Evolutionary conservation across 75 land plant species (phyloP).

Genomic region (Adiantum capillusveneris): DNA sequence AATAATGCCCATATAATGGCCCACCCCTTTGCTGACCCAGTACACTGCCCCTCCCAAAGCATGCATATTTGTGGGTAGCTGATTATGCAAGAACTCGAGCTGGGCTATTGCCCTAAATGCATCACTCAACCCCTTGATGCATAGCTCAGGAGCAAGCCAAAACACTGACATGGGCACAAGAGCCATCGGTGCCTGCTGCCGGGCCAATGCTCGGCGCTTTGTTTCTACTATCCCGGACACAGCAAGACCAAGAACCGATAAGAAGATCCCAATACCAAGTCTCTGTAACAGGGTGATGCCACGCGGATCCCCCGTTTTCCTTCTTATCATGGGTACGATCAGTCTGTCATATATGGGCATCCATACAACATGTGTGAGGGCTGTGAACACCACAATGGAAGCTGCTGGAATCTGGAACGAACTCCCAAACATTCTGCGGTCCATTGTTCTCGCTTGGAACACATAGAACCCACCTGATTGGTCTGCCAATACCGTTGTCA

Average conservation of each 20-base stretch:
- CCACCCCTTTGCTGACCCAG: neutral
- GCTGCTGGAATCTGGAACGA: slow-evolving; percentile 10
- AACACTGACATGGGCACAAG: neutral
- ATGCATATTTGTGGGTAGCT: slow-evolving; percentile 8
- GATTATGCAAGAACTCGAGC: slow-evolving; percentile 16
- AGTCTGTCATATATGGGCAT: slow-evolving; percentile 11
- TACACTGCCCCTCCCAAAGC: neutral
- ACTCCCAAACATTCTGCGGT: neutral
- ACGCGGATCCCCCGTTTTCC: slow-evolving; percentile 4
- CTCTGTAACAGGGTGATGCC: slow-evolving; percentile 14
- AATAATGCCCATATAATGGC: slow-evolving; percentile 7
- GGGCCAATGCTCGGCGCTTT: slow-evolving; percentile 3
- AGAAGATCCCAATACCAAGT: slow-evolving; percentile 7
- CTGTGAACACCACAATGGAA: slow-evolving; percentile 2
- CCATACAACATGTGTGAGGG: slow-evolving; percentile 1
- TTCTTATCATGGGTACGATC: slow-evolving; percentile 3
- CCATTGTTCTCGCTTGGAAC: slow-evolving; percentile 7
- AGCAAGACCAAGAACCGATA: neutral
- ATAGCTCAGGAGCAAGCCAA: slow-evolving; percentile 19
- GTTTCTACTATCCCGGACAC: slow-evolving; percentile 10
- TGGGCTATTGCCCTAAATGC: slow-evolving; percentile 9
- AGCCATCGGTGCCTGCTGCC: neutral
- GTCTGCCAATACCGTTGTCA: neutral
- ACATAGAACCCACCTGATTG: slow-evolving; percentile 7
- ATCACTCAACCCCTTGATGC: slow-evolving; percentile 7